phyloP scores from a whole-genome alignment of 805 yeast genomes.

The Starmerella potacharoeniae region DNA sequence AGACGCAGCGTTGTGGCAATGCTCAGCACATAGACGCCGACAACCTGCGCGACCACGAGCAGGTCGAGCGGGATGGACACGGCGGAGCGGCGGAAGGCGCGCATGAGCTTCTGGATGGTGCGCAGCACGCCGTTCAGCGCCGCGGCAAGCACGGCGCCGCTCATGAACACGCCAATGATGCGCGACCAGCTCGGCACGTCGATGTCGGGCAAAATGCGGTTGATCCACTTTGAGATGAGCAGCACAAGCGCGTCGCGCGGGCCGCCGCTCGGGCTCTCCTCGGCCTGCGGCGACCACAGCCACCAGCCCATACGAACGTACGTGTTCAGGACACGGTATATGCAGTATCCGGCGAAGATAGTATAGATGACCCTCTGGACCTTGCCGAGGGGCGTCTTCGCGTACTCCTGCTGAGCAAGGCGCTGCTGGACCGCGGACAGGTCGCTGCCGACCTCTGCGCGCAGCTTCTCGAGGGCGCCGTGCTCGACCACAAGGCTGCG shows the following conservation, averaged over 20 bases:
- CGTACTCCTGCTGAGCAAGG: conserved; percentile 22
- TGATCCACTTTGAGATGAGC: conserved; percentile 16
- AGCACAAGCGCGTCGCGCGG: conserved; percentile 23
- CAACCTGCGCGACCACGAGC: conserved; percentile 29
- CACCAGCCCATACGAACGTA: conserved; percentile 23
- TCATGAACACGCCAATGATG: conserved; percentile 32
- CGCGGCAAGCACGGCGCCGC: conserved; percentile 31
- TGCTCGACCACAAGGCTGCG: conserved; percentile 23
- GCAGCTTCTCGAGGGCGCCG: conserved; percentile 28
- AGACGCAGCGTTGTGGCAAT: conserved; percentile 33
- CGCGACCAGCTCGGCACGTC: conserved; percentile 31
- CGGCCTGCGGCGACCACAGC: conserved; percentile 10
- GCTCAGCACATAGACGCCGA: conserved; percentile 33
- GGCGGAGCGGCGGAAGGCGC: conserved; percentile 9
- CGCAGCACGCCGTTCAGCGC: conserved; percentile 30
- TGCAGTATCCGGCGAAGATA: conserved; percentile 32
- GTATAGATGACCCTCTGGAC: conserved; percentile 23
- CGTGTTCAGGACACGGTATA: conserved; percentile 31
- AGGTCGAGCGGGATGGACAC: conserved; percentile 15
- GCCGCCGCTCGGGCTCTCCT: conserved; percentile 11
- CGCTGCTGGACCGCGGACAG: conserved; percentile 22
- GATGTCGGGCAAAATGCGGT: conserved; percentile 14
- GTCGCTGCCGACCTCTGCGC: conserved; percentile 28
- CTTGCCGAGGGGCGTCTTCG: conserved; percentile 27
- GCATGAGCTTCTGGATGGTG: conserved; percentile 15